Percentiles rank a stretch among this genome's conserved stretches.
Conservation (phyloP, 2,329 filamentous ascomycete species). For the Clathrospora elynae region DNA sequence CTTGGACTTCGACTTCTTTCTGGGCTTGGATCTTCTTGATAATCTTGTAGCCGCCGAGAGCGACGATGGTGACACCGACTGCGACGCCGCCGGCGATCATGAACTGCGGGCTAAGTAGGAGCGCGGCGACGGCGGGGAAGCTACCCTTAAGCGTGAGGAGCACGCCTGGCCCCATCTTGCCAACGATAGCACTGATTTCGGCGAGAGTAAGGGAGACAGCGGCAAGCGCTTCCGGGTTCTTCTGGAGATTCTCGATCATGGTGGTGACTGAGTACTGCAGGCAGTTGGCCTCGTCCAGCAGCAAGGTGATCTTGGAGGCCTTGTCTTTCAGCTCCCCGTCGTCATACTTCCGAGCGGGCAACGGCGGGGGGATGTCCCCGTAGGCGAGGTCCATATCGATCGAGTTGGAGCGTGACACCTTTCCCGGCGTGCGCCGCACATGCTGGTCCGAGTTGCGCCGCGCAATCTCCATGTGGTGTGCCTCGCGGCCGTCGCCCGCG, state of each 20-base stretch:
- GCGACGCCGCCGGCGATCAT: constrained; percentile 88
- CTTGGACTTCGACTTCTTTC: constrained; percentile 41
- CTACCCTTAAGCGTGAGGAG: constrained; percentile 75
- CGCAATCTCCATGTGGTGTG: constrained; percentile 48
- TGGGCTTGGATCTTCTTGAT: constrained; percentile 76
- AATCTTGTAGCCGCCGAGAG: constrained; percentile 96
- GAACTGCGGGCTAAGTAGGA: constrained; percentile 90
- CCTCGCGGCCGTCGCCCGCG: constrained; percentile 34
- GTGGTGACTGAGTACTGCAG: constrained; percentile 80
- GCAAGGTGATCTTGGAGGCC: constrained; percentile 72
- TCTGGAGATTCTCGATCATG: constrained; percentile 79
- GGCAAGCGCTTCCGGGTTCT: constrained; percentile 87
- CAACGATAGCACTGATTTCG: constrained; percentile 81
- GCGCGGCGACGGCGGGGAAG: constrained; percentile 82
- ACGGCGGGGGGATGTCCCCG: constrained; percentile 76
- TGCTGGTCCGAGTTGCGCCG: constrained; percentile 52
- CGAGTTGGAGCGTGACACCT: constrained; percentile 45
- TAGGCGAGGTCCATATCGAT: constrained; percentile 94
- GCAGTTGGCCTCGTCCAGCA: constrained; percentile 88
- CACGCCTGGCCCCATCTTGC: constrained; percentile 83
- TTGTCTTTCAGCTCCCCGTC: constrained; percentile 68
- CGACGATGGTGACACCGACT: constrained; percentile 91
- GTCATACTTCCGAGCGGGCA: constrained; percentile 57
- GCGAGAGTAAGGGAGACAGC: constrained; percentile 91
- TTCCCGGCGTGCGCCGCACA: constrained; percentile 18